phyloP scores from a whole-genome alignment of 306 rosid species.

The Abrus precatorius region DNA sequence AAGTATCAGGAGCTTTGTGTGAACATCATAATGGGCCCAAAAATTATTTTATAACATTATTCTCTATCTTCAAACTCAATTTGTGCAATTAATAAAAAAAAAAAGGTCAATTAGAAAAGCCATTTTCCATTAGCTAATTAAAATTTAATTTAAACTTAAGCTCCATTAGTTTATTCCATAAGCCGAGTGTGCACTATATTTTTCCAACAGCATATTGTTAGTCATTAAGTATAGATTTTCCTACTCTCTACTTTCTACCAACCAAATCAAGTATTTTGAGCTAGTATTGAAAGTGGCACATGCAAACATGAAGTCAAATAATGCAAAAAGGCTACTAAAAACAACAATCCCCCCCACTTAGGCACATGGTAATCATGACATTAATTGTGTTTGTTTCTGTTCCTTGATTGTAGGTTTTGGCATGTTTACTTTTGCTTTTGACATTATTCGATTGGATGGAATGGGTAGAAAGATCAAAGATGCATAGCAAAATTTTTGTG shows the following conservation, averaged over 20 bases:
- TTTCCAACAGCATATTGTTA: conserved; percentile 24
- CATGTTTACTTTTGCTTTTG: conserved; percentile 48
- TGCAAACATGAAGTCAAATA: conserved; percentile 44
- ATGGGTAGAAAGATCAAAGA: conserved; percentile 13
- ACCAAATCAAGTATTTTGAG: conserved; percentile 38
- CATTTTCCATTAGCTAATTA: not conserved
- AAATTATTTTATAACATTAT: not conserved
- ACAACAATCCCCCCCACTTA: conserved; percentile 18
- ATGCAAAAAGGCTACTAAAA: conserved; percentile 38
- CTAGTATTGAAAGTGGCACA: conserved; percentile 14
- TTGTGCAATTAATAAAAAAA: not conserved
- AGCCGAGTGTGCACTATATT: not conserved
- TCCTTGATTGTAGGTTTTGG: conserved; percentile 45
- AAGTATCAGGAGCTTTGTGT: not conserved
- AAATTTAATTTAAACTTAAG: not conserved
- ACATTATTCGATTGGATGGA: conserved; percentile 41
- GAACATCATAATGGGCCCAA: not conserved
- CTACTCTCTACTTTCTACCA: conserved; percentile 39
- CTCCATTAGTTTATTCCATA: not conserved
- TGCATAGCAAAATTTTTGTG: not conserved
- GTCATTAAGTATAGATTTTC: conserved; percentile 34
- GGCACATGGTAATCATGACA: conserved; percentile 49
- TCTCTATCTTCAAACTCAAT: not conserved
- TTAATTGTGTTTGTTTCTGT: conserved; percentile 41
- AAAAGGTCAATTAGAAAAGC: not conserved